A percentile compares a stretch with the other conserved stretches of the same genome.
These are phyloP conservation scores for Tothia fuscella DNA, from an alignment of 2,329 filamentous ascomycete genomes.

Conservation along the genomic window DNA sequence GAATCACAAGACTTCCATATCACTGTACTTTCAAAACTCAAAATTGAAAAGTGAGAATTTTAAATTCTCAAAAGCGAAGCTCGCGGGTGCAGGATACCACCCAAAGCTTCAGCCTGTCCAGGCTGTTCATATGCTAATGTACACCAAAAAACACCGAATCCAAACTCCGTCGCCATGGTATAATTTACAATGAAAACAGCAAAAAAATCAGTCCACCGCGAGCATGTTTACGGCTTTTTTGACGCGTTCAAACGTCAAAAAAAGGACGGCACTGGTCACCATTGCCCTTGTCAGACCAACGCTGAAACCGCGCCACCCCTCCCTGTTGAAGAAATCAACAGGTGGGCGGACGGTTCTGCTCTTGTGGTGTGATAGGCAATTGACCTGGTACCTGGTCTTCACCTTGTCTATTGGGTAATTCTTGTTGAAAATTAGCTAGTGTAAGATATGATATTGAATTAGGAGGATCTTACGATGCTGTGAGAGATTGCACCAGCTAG, in stretches of 20 bases:
- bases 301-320: slow-evolving; percentile 49
- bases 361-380: slow-evolving; percentile 58
- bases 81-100: too few species aligned
- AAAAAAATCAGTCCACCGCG: slow-evolving; percentile 22
- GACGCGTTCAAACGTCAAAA: slow-evolving; percentile 74
- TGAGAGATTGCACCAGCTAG: slow-evolving; percentile 75
- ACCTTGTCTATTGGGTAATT: slow-evolving; percentile 61
- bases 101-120: too few species aligned
- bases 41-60: too few species aligned
- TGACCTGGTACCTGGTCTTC: slow-evolving; percentile 77
- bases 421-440: slow-evolving; percentile 17
- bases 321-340: slow-evolving; percentile 61
- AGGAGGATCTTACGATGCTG: slow-evolving; percentile 51
- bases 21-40: too few species aligned
- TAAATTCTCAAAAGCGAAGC: too few species aligned
- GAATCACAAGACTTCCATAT: too few species aligned
- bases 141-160: slow-evolving; percentile 7
- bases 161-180: background rate
- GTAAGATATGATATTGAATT: slow-evolving; percentile 10
- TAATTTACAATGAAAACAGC: background rate
- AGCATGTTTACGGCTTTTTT: slow-evolving; percentile 46
- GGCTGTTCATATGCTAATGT: background rate
- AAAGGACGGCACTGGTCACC: slow-evolving; percentile 79
- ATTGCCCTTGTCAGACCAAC: slow-evolving; percentile 70
- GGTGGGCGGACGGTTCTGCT: slow-evolving; percentile 47